These are phyloP conservation scores for Penstemon davidsonii DNA, from an alignment of 257 asterid genomes.

Conservation along the genomic window DNA sequence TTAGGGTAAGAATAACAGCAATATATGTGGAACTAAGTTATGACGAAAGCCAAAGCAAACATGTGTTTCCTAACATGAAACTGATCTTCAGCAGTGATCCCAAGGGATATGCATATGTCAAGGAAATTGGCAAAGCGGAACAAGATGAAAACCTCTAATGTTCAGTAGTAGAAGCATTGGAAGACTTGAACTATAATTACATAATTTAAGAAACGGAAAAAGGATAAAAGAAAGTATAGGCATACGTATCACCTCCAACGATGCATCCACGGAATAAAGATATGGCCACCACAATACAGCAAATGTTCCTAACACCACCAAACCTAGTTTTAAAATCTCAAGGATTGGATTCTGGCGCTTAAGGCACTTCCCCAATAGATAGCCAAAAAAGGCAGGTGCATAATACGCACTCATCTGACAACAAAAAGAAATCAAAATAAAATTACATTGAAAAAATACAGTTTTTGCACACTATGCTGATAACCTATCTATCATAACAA, in stretches of 20 bases:
- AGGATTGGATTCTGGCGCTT: constrained; percentile 59
- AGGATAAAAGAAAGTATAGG: constrained; percentile 9
- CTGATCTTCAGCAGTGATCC: neutral
- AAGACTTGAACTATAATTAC: neutral
- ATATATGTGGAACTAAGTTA: too few species aligned
- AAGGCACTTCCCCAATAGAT: constrained; percentile 87
- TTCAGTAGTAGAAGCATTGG: constrained; percentile 7
- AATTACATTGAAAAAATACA: neutral
- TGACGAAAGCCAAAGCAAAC: neutral
- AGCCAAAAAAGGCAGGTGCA: constrained; percentile 91
- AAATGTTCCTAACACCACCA: constrained; percentile 84
- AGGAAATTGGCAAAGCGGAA: constrained; percentile 3
- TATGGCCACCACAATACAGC: constrained; percentile 90
- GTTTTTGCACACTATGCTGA: constrained; percentile 9
- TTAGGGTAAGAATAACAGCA: too few species aligned
- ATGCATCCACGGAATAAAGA: constrained; percentile 67
- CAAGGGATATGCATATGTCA: neutral
- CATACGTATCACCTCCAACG: constrained; percentile 56
- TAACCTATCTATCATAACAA: neutral
- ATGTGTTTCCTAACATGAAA: neutral
- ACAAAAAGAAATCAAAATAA: constrained; percentile 9
- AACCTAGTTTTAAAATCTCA: constrained; percentile 69
- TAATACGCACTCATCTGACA: constrained; percentile 92
- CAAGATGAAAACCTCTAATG: constrained; percentile 1
- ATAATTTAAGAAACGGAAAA: constrained; percentile 12